A percentile compares a stretch with the other conserved stretches of the same genome.
Conservation (phyloP, 768 basidiomycete genomes). For the Phaeotremella skinneri region DNA sequence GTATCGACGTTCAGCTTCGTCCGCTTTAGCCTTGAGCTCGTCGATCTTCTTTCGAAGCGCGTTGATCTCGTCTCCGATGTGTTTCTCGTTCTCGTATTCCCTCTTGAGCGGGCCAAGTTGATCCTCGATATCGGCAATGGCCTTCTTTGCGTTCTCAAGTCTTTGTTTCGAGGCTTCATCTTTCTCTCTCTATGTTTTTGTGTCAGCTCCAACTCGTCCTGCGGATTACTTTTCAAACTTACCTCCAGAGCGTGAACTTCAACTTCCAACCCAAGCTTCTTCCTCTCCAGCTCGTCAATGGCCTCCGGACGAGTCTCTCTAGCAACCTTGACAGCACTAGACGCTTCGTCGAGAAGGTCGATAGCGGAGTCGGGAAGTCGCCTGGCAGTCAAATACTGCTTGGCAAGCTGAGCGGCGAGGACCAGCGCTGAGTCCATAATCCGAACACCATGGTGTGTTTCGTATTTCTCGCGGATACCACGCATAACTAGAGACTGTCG, state of each 20-base stretch:
- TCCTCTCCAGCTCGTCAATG: constrained; percentile 84
- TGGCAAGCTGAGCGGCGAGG: constrained; percentile 82
- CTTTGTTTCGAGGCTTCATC: constrained; percentile 84
- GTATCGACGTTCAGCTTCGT: constrained; percentile 84
- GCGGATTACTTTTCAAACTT: background rate
- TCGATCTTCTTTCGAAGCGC: constrained; percentile 76
- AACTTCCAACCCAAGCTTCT: constrained; percentile 84
- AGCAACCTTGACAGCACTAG: constrained; percentile 77
- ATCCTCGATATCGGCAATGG: constrained; percentile 79
- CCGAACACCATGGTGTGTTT: constrained; percentile 72
- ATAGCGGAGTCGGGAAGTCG: constrained; percentile 63
- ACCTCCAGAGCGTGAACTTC: constrained; percentile 86
- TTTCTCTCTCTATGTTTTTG: constrained; percentile 64
- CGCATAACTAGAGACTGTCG: constrained; percentile 61
- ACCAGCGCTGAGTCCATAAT: constrained; percentile 87
- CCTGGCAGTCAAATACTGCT: constrained; percentile 70
- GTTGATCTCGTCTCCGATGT: constrained; percentile 75
- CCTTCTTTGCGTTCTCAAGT: constrained; percentile 68
- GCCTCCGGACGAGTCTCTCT: constrained; percentile 92
- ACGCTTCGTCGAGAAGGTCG: constrained; percentile 88
- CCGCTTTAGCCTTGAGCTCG: constrained; percentile 83
- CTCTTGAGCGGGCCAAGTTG: constrained; percentile 76
- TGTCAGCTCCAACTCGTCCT: background rate
- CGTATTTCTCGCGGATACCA: constrained; percentile 90
- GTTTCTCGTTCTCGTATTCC: constrained; percentile 83